Evolutionary conservation across 768 basidiomycete genomes (phyloP).

Genomic region (Russula sp.): DNA sequence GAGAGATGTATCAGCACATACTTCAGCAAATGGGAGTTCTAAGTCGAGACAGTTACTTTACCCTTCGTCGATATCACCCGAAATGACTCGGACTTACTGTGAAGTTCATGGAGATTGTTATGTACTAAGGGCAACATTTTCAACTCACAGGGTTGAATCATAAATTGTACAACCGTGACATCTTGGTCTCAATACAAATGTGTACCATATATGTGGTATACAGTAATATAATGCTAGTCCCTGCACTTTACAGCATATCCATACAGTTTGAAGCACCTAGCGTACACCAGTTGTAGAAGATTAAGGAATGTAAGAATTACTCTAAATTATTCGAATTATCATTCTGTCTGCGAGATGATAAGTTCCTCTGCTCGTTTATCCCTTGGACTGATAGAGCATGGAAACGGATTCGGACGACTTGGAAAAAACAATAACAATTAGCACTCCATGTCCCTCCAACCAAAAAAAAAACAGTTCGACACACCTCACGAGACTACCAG

Average conservation of each 20-base stretch:
- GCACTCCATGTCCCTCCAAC: background rate
- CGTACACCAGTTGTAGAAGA: background rate
- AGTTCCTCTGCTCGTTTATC: constrained; percentile 11
- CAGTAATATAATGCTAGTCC: too few relatives aligned
- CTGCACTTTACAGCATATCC: too few relatives aligned
- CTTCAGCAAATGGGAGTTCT: too few relatives aligned
- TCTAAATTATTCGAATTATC: background rate
- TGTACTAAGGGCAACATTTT: too few relatives aligned
- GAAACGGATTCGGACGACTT: constrained; percentile 5
- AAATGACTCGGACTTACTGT: too few relatives aligned
- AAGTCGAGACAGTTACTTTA: too few relatives aligned
- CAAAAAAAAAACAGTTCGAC: background rate
- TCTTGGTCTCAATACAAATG: background rate
- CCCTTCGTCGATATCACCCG: too few relatives aligned
- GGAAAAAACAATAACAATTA: background rate
- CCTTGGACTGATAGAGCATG: constrained; percentile 17
- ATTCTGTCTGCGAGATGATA: background rate
- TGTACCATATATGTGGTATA: too few relatives aligned
- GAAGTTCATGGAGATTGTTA: too few relatives aligned
- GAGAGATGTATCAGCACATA: too few relatives aligned
- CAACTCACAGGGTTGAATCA: too few relatives aligned
- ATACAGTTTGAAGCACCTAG: background rate
- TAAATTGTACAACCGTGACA: too few relatives aligned
- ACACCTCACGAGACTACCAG: background rate
- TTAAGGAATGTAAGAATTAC: background rate